Base-by-base conservation (phyloP, 495 filamentous ascomycete species). In the Talaromyces trachyspermus region DNA sequence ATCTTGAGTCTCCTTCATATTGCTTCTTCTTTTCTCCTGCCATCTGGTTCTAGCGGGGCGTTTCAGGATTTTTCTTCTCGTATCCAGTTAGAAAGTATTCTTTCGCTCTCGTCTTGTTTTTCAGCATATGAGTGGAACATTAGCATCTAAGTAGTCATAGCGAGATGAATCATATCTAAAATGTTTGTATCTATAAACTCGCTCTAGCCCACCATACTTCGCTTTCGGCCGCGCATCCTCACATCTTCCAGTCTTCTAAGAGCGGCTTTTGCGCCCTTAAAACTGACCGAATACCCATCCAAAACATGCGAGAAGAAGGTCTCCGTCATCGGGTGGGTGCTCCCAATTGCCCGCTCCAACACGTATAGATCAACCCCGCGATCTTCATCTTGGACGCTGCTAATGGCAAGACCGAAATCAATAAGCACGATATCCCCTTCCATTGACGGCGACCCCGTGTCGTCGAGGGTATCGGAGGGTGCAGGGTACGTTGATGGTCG, bases 331-430 rank as follows among this genome's bases (percentile, higher is more conserved):
- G 92, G 90, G 75, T 98, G 92, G 47, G 92, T 96, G 51, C 88
- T 95, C 25, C 79, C 85, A 70, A 97, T 95, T n/a, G 94, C 92
- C 30, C 92, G 70, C 69, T 99, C 92, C 48, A 99, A 71, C 19
- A 99, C 92, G 66, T 99, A 99, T 38, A 99, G 61, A 75, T 99
- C 92, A 17, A 97, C 92, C 4, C 94, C 94, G 45, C 87, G 77
- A 61, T 99, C 94, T 65, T 99, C 92, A 46, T 95, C 89, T 52
- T 83, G 80, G n/a, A 74, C 58, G 50, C 80, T 86, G 64, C 92
- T 86, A 43, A 74, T 79, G 30, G 89, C 91, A 8, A 99, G 78
- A 2, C 94, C 94, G 57, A 99, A 95, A 67, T 99, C 92, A 66
- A 99, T 95, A 20, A 97, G 65, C 24, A 95, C 77, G 25, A 99